Evolutionary conservation across 2,329 filamentous ascomycete species (phyloP).

Genomic region (Phyllosticta citriasiana): DNA sequence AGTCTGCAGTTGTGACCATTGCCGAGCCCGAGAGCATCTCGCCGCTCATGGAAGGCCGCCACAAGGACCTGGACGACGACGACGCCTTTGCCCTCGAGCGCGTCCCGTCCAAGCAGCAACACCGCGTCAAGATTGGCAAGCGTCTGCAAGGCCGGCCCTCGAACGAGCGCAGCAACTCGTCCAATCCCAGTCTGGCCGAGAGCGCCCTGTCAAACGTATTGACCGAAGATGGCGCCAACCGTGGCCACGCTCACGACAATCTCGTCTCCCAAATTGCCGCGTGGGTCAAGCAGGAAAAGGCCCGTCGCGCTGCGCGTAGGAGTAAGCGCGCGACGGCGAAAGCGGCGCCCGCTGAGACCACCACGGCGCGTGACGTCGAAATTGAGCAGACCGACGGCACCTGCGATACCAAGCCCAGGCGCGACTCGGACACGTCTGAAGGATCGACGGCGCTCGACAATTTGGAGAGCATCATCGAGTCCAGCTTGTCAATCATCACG

Average conservation of each 20-base stretch:
- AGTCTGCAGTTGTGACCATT: constrained; percentile 34
- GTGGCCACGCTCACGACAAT: constrained; percentile 5
- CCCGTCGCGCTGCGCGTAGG: constrained; percentile 51
- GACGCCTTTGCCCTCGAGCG: constrained; percentile 33
- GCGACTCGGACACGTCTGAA: constrained; percentile 52
- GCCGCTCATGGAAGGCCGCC: constrained; percentile 35
- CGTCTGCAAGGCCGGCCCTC: constrained; percentile 35
- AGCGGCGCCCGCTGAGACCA: constrained; percentile 16
- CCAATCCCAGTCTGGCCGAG: neutral
- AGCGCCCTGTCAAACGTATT: constrained; percentile 3
- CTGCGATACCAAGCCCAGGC: constrained; percentile 29
- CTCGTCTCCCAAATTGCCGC: constrained; percentile 21
- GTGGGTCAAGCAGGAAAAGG: constrained; percentile 75
- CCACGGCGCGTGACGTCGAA: neutral
- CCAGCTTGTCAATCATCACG: constrained; percentile 45
- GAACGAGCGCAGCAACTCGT: constrained; percentile 19
- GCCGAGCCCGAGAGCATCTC: constrained; percentile 37
- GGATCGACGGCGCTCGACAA: constrained; percentile 67
- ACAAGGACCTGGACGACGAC: constrained; percentile 33
- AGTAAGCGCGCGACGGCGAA: constrained; percentile 30
- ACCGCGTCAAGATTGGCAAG: constrained; percentile 29
- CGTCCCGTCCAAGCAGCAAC: constrained; percentile 23
- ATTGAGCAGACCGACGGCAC: constrained; percentile 4
- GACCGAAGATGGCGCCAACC: constrained; percentile 3
- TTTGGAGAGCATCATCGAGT: constrained; percentile 69